These are phyloP conservation scores for Leptographium galeiforme DNA, from an alignment of 2,329 filamentous ascomycete species.

Conservation along the genomic window DNA sequence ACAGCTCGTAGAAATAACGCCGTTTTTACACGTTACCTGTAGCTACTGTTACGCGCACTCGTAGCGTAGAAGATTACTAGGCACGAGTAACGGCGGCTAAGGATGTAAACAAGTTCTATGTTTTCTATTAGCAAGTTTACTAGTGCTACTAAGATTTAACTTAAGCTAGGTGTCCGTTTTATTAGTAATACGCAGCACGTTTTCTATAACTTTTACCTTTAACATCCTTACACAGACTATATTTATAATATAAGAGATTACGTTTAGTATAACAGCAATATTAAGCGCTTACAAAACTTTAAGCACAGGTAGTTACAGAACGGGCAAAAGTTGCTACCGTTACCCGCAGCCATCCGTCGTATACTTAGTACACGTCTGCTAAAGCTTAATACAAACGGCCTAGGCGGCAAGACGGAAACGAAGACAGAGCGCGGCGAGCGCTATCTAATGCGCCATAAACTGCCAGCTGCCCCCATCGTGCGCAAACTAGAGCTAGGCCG, in stretches of 20 bases:
- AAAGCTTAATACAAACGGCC: background rate
- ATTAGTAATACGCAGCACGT: background rate
- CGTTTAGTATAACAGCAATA: background rate
- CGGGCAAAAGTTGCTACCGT: background rate
- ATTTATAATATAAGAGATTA: background rate
- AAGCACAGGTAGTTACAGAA: background rate
- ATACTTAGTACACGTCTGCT: background rate
- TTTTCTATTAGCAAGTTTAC: background rate
- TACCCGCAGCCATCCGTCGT: background rate
- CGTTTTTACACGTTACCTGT: background rate
- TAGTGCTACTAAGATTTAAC: background rate
- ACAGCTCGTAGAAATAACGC: background rate
- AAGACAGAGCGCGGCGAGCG: background rate
- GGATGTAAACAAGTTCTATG: background rate
- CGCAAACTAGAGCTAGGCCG: background rate
- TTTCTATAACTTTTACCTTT: background rate
- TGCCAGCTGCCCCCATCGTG: background rate
- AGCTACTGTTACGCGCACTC: background rate
- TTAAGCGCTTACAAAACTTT: background rate
- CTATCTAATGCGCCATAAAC: background rate
- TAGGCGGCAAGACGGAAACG: background rate
- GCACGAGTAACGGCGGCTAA: background rate
- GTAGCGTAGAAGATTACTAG: background rate
- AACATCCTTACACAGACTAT: background rate
- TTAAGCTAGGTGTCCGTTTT: background rate